These are phyloP conservation scores for Aspergillus steynii DNA, from an alignment of 495 filamentous ascomycete species.

Conservation along the genomic window DNA sequence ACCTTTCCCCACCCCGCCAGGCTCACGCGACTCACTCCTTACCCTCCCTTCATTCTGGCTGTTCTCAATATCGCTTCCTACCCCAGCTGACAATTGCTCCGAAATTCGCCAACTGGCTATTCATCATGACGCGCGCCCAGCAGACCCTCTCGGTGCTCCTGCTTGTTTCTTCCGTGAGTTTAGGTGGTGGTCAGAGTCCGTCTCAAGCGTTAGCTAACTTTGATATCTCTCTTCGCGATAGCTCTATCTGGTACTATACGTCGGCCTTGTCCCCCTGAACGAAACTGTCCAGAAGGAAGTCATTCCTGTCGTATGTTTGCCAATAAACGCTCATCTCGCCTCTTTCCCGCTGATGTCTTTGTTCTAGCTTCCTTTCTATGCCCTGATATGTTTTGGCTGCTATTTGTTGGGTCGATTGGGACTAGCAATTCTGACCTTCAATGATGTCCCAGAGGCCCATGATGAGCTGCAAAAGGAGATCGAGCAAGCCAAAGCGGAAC, in stretches of 20 bases:
- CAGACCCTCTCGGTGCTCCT: conserved; percentile 86
- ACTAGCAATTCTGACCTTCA: conserved; percentile 90
- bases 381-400: conserved; percentile 85
- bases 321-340: not conserved
- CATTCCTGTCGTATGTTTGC: conserved; percentile 51
- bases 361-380: conserved; percentile 86
- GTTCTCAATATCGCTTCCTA: not conserved
- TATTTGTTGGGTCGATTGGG: conserved; percentile 92
- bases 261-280: conserved; percentile 83
- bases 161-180: conserved; percentile 78
- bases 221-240: conserved; percentile 1
- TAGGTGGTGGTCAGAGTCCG: conserved; percentile 16
- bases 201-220: conserved; percentile 10
- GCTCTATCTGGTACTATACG: conserved; percentile 76
- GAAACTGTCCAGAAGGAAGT: conserved; percentile 56
- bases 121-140: conserved; percentile 86
- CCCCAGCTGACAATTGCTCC: not conserved
- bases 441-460: conserved; percentile 91
- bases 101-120: not conserved
- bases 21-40: not conserved
- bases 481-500: conserved; percentile 49
- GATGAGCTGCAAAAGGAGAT: conserved; percentile 77
- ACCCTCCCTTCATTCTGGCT: not conserved
- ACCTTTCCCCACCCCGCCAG: no score
- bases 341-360: conserved; percentile 1